phyloP scores from a whole-genome alignment of 2,329 filamentous ascomycete genomes.

The Alternaria sp. region DNA sequence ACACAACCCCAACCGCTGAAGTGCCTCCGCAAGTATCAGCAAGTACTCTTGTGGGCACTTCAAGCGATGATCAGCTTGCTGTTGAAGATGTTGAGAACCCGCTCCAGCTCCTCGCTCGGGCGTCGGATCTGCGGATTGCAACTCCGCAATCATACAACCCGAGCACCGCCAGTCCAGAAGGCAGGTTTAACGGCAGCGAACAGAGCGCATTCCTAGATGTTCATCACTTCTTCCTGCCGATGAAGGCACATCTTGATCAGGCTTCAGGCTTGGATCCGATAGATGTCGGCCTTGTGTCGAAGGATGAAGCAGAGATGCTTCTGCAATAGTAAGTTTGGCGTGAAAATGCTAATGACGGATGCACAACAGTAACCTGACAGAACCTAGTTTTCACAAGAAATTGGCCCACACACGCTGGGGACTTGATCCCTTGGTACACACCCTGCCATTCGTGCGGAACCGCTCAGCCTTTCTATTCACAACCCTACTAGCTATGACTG shows the following conservation, averaged over 20 bases:
- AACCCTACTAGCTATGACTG: slow-evolving; percentile 72
- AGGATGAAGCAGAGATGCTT: slow-evolving; percentile 69
- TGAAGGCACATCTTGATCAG: slow-evolving; percentile 69
- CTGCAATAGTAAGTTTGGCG: slow-evolving; percentile 66
- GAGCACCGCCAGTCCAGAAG: slow-evolving; percentile 41
- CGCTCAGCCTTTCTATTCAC: slow-evolving; percentile 77
- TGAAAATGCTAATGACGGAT: background rate
- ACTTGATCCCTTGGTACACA: slow-evolving; percentile 73
- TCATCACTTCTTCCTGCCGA: slow-evolving; percentile 72
- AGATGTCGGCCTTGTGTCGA: slow-evolving; percentile 72
- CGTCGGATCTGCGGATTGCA: slow-evolving; percentile 71
- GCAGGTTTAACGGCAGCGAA: slow-evolving; percentile 44
- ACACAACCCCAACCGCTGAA: slow-evolving; percentile 12
- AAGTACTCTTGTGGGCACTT: slow-evolving; percentile 40
- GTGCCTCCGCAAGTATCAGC: slow-evolving; percentile 15
- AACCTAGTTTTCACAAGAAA: slow-evolving; percentile 69
- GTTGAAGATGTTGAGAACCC: slow-evolving; percentile 79
- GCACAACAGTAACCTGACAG: background rate
- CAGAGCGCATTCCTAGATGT: slow-evolving; percentile 59
- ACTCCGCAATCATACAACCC: slow-evolving; percentile 43
- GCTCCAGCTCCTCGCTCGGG: slow-evolving; percentile 74
- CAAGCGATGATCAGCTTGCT: slow-evolving; percentile 59
- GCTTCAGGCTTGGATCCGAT: slow-evolving; percentile 73
- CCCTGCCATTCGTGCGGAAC: slow-evolving; percentile 68
- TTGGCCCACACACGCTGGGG: slow-evolving; percentile 79